Percentiles rank a stretch among this genome's conserved stretches.
Evolutionary conservation across 2,329 filamentous ascomycete genomes (phyloP).

Genomic region (Pseudogymnoascus sp.): DNA sequence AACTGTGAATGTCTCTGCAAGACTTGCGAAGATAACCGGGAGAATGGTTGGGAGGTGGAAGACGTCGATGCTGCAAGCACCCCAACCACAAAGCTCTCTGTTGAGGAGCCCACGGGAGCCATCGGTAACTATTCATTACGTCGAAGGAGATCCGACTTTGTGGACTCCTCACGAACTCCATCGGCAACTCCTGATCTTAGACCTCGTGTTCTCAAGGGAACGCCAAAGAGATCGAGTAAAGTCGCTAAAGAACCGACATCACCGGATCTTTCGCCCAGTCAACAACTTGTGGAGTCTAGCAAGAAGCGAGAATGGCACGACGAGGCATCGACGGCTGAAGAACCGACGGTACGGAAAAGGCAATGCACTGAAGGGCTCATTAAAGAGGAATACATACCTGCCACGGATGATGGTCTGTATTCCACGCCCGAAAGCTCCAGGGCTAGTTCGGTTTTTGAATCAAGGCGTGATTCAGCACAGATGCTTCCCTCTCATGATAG

Average conservation of each 20-base stretch:
- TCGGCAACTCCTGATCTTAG: constrained; percentile 44
- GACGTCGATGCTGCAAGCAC: constrained; percentile 29
- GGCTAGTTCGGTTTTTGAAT: constrained; percentile 8
- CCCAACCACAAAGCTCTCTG: constrained; percentile 21
- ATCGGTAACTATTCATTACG: constrained; percentile 45
- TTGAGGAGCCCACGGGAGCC: constrained; percentile 20
- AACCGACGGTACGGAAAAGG: not conserved
- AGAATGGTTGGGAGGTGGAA: constrained; percentile 73
- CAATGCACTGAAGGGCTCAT: not conserved
- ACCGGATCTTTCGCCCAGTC: constrained; percentile 17
- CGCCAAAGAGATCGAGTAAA: constrained; percentile 19
- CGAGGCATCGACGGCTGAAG: constrained; percentile 10
- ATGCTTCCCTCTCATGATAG: constrained; percentile 12
- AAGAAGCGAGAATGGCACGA: constrained; percentile 20
- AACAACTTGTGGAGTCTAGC: constrained; percentile 14
- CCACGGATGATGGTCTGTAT: not conserved
- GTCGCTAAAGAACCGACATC: constrained; percentile 18
- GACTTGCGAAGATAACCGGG: constrained; percentile 66
- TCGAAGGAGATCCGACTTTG: constrained; percentile 38
- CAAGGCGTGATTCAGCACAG: not conserved
- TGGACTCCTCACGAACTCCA: constrained; percentile 44
- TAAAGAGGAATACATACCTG: constrained; percentile 9
- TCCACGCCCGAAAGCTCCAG: constrained; percentile 7
- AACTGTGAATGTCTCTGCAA: constrained; percentile 92
- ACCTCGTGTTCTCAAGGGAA: constrained; percentile 22